Conservation (phyloP, 257 asterid species). For the Capsicum chinense region DNA sequence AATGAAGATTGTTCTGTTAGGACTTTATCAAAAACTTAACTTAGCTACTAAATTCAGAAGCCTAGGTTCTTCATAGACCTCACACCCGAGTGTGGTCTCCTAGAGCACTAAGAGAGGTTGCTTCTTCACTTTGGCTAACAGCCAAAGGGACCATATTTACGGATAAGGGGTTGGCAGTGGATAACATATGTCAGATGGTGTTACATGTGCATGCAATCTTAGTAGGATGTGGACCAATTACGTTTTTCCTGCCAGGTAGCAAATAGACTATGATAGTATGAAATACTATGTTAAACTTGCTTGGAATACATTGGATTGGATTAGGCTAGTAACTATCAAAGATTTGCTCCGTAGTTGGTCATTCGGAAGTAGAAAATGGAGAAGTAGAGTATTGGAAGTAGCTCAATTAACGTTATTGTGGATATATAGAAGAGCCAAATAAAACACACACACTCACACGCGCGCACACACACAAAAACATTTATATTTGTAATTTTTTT, state of each 20-base stretch:
- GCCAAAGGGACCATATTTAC: constrained; percentile 1
- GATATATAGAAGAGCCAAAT: neutral
- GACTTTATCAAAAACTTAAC: neutral
- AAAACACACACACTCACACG: too few species aligned
- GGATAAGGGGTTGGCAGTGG: neutral
- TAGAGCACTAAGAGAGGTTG: constrained; percentile 16
- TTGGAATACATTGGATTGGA: neutral
- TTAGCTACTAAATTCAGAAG: constrained; percentile 4
- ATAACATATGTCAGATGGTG: neutral
- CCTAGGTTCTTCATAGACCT: constrained; percentile 9
- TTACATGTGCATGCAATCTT: neutral
- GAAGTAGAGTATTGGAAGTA: neutral
- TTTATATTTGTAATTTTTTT: too few species aligned
- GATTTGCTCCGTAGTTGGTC: neutral
- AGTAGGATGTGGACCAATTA: constrained; percentile 6
- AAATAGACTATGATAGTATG: constrained; percentile 2
- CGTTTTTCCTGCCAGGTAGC: neutral
- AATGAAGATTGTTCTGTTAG: neutral
- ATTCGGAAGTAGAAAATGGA: neutral
- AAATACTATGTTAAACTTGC: neutral
- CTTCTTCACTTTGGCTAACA: neutral
- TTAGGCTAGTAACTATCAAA: neutral
- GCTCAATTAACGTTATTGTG: neutral
- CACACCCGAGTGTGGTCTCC: neutral
- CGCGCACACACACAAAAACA: too few species aligned